Evolutionary conservation across 495 filamentous ascomycete genomes (phyloP).

Genomic region (Aspergillus steynii): DNA sequence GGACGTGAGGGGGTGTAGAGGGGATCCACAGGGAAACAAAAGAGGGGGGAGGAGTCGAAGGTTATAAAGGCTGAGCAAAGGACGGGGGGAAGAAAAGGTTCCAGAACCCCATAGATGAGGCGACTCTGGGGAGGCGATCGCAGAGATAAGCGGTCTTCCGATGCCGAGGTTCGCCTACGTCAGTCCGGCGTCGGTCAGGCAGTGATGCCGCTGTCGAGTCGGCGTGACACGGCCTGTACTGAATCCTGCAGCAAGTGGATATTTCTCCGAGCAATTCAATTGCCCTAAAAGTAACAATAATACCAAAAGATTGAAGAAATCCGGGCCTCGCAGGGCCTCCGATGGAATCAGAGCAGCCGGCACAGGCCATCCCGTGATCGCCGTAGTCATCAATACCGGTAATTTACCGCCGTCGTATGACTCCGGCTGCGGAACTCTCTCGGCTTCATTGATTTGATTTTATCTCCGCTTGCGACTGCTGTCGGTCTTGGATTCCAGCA

Average conservation of each 20-base stretch:
- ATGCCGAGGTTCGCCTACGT: slow-evolving; percentile 42
- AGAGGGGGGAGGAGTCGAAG: slow-evolving; percentile 10
- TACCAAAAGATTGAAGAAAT: neutral
- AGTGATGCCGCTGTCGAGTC: neutral
- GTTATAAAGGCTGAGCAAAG: slow-evolving; percentile 1
- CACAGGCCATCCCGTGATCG: neutral
- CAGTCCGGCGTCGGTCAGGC: slow-evolving; percentile 17
- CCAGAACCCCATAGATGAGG: slow-evolving; percentile 35
- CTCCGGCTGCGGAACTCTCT: too few species aligned
- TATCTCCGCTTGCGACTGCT: too few species aligned
- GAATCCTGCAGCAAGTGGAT: neutral
- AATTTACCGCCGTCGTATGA: neutral
- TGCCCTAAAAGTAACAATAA: neutral
- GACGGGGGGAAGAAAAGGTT: slow-evolving; percentile 23
- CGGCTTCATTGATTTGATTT: too few species aligned
- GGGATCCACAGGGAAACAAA: neutral
- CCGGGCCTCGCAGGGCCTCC: neutral
- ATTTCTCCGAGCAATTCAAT: neutral
- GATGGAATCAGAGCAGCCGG: neutral
- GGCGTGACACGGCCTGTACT: neutral
- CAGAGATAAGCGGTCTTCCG: slow-evolving; percentile 36
- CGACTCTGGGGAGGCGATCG: slow-evolving; percentile 39
- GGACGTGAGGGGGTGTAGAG: slow-evolving; percentile 1
- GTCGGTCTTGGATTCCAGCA: too few species aligned
- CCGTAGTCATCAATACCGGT: neutral